A percentile compares a stretch with the other conserved stretches of the same genome.
Evolutionary conservation across 495 filamentous ascomycete genomes (phyloP).

Genomic region (Xylaria venustula): DNA sequence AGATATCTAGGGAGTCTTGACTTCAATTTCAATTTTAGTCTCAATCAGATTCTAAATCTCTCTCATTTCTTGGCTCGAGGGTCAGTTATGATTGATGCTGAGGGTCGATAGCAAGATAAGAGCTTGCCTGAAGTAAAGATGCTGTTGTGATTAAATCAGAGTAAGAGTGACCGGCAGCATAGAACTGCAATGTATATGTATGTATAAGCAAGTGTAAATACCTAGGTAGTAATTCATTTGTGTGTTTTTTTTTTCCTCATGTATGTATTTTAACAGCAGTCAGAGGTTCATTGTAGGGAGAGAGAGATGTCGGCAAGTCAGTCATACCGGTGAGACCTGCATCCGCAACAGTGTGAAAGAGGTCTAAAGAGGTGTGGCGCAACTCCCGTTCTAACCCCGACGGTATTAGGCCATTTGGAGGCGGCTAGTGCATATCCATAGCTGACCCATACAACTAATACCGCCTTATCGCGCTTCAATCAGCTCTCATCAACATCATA

Average conservation of each 20-base stretch:
- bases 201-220: too few species aligned
- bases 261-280: neutral
- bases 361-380: too few species aligned
- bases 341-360: neutral
- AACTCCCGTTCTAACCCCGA: constrained; percentile 6
- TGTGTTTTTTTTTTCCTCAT: neutral
- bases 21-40: neutral
- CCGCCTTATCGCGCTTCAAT: too few species aligned
- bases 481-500: too few species aligned
- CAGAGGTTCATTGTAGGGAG: neutral
- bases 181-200: too few species aligned
- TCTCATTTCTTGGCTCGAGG: neutral
- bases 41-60: neutral
- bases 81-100: neutral
- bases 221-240: too few species aligned
- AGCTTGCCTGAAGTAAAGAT: too few species aligned
- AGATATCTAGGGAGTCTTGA: neutral
- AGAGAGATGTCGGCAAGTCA: neutral
- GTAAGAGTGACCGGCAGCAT: too few species aligned
- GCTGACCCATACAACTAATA: too few species aligned
- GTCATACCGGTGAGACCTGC: constrained; percentile 11
- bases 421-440: too few species aligned
- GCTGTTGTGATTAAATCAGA: too few species aligned
- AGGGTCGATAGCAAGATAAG: too few species aligned
- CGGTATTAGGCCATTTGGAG: neutral